A percentile compares a stretch with the other conserved stretches of the same genome.
phyloP scores from a whole-genome alignment of 2,329 filamentous ascomycete genomes.

The Fusarium brachygibbosum region DNA sequence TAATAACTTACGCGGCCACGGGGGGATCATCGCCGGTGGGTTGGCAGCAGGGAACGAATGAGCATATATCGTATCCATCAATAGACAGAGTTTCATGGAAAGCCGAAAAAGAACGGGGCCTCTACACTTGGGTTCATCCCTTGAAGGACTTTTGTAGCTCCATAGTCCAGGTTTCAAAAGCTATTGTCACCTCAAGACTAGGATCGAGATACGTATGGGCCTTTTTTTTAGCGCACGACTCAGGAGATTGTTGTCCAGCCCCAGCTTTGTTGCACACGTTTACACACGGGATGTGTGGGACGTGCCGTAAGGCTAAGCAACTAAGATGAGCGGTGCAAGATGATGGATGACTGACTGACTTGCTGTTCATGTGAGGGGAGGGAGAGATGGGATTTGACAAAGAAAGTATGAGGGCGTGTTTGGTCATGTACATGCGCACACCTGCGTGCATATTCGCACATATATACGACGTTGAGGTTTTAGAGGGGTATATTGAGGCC shows the following conservation, averaged over 20 bases:
- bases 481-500: constrained; percentile 8
- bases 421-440: neutral
- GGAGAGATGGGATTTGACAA: neutral
- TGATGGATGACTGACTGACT: neutral
- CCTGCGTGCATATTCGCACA: constrained; percentile 1
- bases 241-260: constrained; percentile 12
- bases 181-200: constrained; percentile 4
- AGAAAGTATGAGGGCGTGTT: constrained; percentile 1
- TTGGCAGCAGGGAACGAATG: constrained; percentile 4
- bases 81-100: constrained; percentile 18
- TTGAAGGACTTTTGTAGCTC: constrained; percentile 8
- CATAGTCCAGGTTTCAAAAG: constrained; percentile 1
- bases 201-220: constrained; percentile 20
- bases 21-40: constrained; percentile 11
- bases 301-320: constrained; percentile 20
- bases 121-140: constrained; percentile 6
- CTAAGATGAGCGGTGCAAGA: constrained; percentile 1
- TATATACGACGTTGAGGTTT: neutral
- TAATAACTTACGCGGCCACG: constrained; percentile 14
- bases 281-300: constrained; percentile 19
- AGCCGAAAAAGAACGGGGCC: constrained; percentile 10
- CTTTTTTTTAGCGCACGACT: constrained; percentile 20
- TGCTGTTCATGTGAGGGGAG: constrained; percentile 7
- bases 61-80: constrained; percentile 24
- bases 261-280: constrained; percentile 15